phyloP scores from a whole-genome alignment of 2,329 filamentous ascomycete species.

The Penicillium fuscoglaucum region DNA sequence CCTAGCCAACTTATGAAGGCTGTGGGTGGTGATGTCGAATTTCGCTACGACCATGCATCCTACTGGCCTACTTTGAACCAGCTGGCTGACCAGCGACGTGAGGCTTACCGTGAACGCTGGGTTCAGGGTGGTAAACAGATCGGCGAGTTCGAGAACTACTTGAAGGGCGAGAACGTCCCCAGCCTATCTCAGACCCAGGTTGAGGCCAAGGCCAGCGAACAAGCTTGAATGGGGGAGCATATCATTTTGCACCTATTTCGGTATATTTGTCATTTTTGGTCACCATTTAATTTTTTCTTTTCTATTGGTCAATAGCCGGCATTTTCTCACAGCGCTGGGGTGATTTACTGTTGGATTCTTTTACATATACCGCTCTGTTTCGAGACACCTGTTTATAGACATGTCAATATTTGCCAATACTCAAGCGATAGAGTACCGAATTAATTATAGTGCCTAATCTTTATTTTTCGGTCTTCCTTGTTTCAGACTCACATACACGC shows the following conservation, averaged over 20 bases:
- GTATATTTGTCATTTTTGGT: background rate
- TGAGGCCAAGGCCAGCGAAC: slow-evolving; percentile 12
- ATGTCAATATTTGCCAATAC: slow-evolving; percentile 7
- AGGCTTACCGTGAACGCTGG: slow-evolving; percentile 70
- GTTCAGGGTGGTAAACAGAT: slow-evolving; percentile 73
- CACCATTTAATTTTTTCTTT: background rate
- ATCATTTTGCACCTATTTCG: background rate
- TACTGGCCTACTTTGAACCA: slow-evolving; percentile 88
- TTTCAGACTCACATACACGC: background rate
- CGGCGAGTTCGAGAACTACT: slow-evolving; percentile 83
- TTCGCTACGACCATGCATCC: slow-evolving; percentile 81
- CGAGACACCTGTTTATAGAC: slow-evolving; percentile 11
- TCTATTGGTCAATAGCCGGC: background rate
- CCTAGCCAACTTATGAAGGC: slow-evolving; percentile 77
- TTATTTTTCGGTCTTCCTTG: background rate
- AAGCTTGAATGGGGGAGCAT: background rate
- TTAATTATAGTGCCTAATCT: background rate
- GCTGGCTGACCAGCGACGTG: slow-evolving; percentile 66
- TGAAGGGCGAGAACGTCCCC: slow-evolving; percentile 65
- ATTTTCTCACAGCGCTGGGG: background rate
- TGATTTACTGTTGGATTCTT: slow-evolving; percentile 1
- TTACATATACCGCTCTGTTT: slow-evolving; percentile 2
- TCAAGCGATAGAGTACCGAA: slow-evolving; percentile 10
- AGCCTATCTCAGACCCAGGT: slow-evolving; percentile 37
- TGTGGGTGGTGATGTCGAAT: slow-evolving; percentile 76